Conservation (phyloP, 371 early-diverging fungal species). For the Apophysomyces sp. region DNA sequence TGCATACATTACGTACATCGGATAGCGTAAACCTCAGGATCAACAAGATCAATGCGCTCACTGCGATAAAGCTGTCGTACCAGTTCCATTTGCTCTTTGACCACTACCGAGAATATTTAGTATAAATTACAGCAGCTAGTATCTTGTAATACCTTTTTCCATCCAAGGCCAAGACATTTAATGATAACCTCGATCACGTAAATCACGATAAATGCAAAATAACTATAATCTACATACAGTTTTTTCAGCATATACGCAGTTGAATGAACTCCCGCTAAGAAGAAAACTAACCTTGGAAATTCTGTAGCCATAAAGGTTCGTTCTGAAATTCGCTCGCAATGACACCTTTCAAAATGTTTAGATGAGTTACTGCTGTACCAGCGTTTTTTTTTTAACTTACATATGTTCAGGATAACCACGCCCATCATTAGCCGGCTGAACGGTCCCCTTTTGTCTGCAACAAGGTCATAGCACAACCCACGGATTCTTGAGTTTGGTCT, state of each 20-base stretch:
- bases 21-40: slow-evolving; percentile 50
- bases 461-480: slow-evolving; percentile 52
- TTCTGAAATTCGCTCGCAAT: slow-evolving; percentile 50
- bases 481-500: slow-evolving; percentile 44
- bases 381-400: slow-evolving; percentile 13
- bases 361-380: background rate
- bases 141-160: slow-evolving; percentile 44
- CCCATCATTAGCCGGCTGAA: slow-evolving; percentile 51
- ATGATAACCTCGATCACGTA: slow-evolving; percentile 49
- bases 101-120: slow-evolving; percentile 38
- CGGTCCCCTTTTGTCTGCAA: slow-evolving; percentile 48
- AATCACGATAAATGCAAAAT: slow-evolving; percentile 42
- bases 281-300: slow-evolving; percentile 37
- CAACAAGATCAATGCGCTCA: slow-evolving; percentile 39
- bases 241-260: background rate
- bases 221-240: slow-evolving; percentile 40
- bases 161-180: slow-evolving; percentile 52
- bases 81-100: slow-evolving; percentile 57
- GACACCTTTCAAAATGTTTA: slow-evolving; percentile 4
- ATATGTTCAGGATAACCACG: slow-evolving; percentile 47
- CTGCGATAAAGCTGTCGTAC: slow-evolving; percentile 50
- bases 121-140: background rate
- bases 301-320: slow-evolving; percentile 38
- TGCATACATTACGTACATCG: slow-evolving; percentile 23
- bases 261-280: background rate